Conservation (phyloP, 2,329 filamentous ascomycete species). For the Sclerotinia borealis region DNA sequence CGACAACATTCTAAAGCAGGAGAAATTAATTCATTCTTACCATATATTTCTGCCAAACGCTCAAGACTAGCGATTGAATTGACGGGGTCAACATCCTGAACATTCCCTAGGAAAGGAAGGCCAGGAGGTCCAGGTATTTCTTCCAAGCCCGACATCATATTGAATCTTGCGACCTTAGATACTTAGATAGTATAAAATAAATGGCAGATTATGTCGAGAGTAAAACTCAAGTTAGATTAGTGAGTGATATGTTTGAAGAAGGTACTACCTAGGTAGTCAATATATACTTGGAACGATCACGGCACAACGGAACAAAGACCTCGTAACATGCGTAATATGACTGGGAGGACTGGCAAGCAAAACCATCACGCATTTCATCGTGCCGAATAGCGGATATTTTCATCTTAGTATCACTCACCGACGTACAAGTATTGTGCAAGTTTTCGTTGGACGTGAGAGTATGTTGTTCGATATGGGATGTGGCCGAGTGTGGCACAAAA, state of each 20-base stretch:
- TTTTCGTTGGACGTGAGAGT: background rate
- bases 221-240: background rate
- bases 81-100: conserved; percentile 55
- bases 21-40: conserved; percentile 34
- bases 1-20: background rate
- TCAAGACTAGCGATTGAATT: conserved; percentile 49
- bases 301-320: background rate
- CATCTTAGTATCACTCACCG: background rate
- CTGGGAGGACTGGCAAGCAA: background rate
- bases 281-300: background rate
- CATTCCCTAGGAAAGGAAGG: conserved; percentile 32
- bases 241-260: background rate
- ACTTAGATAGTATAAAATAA: background rate
- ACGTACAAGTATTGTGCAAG: background rate
- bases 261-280: background rate
- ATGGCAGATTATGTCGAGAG: background rate
- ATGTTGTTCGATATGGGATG: background rate
- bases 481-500: too few species aligned
- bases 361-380: background rate
- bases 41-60: conserved; percentile 58
- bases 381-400: background rate
- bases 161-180: background rate
- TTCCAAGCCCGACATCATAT: conserved; percentile 15
- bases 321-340: background rate
- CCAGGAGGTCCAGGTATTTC: conserved; percentile 20